Percentiles rank a stretch among this genome's conserved stretches.
These are phyloP conservation scores for Amanita molliuscula DNA, from an alignment of 768 basidiomycete species.

Conservation along the genomic window DNA sequence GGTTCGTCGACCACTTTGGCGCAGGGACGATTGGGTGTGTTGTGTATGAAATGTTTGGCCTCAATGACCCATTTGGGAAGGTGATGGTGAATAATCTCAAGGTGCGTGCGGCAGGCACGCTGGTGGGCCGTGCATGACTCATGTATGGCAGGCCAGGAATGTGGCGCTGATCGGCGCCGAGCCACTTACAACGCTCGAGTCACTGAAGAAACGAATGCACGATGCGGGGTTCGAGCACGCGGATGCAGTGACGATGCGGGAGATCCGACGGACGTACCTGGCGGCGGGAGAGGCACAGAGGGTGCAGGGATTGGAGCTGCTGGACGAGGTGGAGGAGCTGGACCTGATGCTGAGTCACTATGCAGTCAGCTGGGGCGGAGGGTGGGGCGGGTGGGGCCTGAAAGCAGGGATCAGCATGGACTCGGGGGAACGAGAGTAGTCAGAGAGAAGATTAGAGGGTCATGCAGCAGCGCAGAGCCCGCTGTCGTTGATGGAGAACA, in stretches of 20 bases:
- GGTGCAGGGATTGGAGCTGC: slow-evolving; percentile 70
- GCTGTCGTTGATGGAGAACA: neutral
- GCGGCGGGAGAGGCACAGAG: slow-evolving; percentile 42
- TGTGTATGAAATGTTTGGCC: slow-evolving; percentile 90
- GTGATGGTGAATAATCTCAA: slow-evolving; percentile 87
- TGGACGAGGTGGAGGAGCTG: slow-evolving; percentile 94
- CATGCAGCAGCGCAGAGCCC: slow-evolving; percentile 4
- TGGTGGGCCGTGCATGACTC: neutral
- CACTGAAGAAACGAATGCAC: slow-evolving; percentile 52
- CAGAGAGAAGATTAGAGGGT: slow-evolving; percentile 8
- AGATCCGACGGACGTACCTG: slow-evolving; percentile 49
- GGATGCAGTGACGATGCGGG: slow-evolving; percentile 53
- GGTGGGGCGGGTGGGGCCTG: slow-evolving; percentile 27
- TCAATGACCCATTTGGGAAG: slow-evolving; percentile 81
- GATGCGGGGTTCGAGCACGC: slow-evolving; percentile 43
- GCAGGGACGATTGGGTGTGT: slow-evolving; percentile 39
- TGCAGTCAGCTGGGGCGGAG: slow-evolving; percentile 66
- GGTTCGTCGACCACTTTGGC: slow-evolving; percentile 56
- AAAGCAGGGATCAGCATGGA: slow-evolving; percentile 8
- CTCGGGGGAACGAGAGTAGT: neutral
- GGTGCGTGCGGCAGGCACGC: slow-evolving; percentile 27
- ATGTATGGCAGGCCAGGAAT: slow-evolving; percentile 27
- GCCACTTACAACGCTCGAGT: slow-evolving; percentile 46
- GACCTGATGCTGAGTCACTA: slow-evolving; percentile 87
- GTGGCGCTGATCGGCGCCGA: slow-evolving; percentile 66